Evolutionary conservation across 2,329 filamentous ascomycete genomes (phyloP).

Genomic region (Aspergillus calidoustus): DNA sequence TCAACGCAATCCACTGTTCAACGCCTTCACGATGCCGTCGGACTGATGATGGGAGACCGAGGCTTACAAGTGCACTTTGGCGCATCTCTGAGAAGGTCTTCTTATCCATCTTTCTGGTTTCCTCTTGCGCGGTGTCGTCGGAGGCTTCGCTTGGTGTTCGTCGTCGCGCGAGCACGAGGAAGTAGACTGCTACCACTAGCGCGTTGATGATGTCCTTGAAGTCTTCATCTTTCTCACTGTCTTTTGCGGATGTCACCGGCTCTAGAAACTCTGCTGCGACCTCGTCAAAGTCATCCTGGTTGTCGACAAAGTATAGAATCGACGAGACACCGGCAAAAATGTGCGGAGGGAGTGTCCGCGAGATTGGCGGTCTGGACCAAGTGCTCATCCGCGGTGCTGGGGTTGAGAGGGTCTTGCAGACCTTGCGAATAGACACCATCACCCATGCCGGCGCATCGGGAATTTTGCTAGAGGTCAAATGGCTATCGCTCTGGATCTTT

Average conservation of each 20-base stretch:
- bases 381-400: slow-evolving; percentile 46
- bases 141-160: slow-evolving; percentile 35
- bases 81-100: slow-evolving; percentile 48
- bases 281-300: slow-evolving; percentile 52
- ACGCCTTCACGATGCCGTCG: slow-evolving; percentile 56
- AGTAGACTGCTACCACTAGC: slow-evolving; percentile 49
- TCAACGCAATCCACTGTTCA: slow-evolving; percentile 63
- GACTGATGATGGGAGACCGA: slow-evolving; percentile 48
- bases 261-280: slow-evolving; percentile 41
- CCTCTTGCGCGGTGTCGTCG: slow-evolving; percentile 13
- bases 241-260: slow-evolving; percentile 45
- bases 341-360: slow-evolving; percentile 66
- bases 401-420: slow-evolving; percentile 67
- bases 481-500: slow-evolving; percentile 24
- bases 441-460: slow-evolving; percentile 65
- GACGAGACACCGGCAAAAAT: slow-evolving; percentile 73
- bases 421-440: slow-evolving; percentile 67
- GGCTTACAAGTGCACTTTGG: slow-evolving; percentile 41
- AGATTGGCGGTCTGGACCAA: slow-evolving; percentile 44
- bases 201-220: slow-evolving; percentile 45
- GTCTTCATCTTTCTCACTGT: slow-evolving; percentile 54
- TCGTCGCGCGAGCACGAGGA: slow-evolving; percentile 55
- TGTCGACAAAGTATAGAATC: slow-evolving; percentile 55
- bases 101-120: slow-evolving; percentile 42
- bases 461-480: slow-evolving; percentile 34